Evolutionary conservation across 805 yeast genomes (phyloP).

Genomic region (Teunomyces cretensis): DNA sequence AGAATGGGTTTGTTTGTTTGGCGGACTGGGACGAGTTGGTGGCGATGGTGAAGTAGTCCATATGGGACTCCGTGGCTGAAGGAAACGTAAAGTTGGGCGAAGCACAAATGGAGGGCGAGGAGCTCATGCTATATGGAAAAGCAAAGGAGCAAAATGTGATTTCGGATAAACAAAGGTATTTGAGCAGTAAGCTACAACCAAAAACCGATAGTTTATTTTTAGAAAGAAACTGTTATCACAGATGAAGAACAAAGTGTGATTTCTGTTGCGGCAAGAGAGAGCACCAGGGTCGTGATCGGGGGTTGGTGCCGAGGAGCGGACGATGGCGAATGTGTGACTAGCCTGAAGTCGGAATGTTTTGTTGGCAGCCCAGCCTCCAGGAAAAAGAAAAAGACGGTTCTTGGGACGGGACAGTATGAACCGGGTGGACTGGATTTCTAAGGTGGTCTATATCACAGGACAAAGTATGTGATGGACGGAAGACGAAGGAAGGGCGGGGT

Average conservation of each 20-base stretch:
- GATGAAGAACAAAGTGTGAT: background rate
- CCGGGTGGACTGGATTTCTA: too few species aligned
- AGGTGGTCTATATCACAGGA: too few species aligned
- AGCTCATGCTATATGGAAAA: constrained; percentile 9
- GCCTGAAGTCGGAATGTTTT: background rate
- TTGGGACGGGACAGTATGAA: too few species aligned
- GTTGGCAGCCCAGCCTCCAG: background rate
- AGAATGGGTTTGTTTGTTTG: constrained; percentile 3
- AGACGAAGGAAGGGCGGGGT: too few species aligned
- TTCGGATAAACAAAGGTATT: background rate
- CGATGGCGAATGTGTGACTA: background rate
- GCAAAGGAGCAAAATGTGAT: background rate
- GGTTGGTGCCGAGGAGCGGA: too few species aligned
- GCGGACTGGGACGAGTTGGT: background rate
- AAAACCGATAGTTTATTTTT: too few species aligned
- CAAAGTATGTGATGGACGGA: too few species aligned
- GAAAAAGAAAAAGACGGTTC: background rate
- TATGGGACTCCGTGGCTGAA: constrained; percentile 8
- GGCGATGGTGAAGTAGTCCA: constrained; percentile 16
- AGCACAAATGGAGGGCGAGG: constrained; percentile 21
- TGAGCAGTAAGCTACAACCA: background rate
- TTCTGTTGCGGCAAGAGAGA: too few species aligned
- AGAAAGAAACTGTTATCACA: background rate
- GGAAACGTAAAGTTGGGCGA: constrained; percentile 24
- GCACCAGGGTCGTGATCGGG: too few species aligned